Conservation (phyloP, 805 yeast species). For the Wickerhamia fluorescens region DNA sequence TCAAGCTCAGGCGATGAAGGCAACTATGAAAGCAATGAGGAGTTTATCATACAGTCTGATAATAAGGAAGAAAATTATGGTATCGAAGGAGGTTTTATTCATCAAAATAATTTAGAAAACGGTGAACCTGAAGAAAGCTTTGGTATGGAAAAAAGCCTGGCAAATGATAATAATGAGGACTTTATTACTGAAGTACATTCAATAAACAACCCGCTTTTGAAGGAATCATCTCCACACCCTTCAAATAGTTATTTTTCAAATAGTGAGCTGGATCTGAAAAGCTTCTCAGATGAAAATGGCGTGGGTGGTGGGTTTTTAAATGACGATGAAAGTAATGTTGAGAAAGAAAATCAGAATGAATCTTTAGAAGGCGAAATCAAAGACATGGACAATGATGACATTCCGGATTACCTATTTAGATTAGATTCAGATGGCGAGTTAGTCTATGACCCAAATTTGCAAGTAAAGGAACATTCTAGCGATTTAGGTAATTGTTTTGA, state of each 20-base stretch:
- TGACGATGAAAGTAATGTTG: slow-evolving; percentile 5
- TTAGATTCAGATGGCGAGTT: slow-evolving; percentile 14
- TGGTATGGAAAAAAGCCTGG: not conserved
- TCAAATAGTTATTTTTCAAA: too few relatives aligned
- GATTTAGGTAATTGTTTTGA: too few relatives aligned
- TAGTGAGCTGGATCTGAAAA: too few relatives aligned
- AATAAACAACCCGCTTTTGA: too few relatives aligned
- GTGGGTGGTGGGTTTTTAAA: slow-evolving; percentile 19
- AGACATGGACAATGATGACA: slow-evolving; percentile 5
- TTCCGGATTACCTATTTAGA: slow-evolving; percentile 15
- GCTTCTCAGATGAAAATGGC: slow-evolving; percentile 3
- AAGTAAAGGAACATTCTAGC: not conserved
- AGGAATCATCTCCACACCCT: too few relatives aligned
- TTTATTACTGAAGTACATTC: too few relatives aligned
- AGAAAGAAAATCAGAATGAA: slow-evolving; percentile 2
- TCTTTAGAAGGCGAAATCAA: slow-evolving; percentile 1
- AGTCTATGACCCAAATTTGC: slow-evolving; percentile 14
- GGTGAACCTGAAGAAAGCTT: not conserved
- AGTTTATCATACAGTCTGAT: not conserved
- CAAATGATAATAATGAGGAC: slow-evolving; percentile 1
- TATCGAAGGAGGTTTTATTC: too few relatives aligned
- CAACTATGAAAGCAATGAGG: too few relatives aligned
- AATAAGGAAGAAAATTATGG: not conserved
- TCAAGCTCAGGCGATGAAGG: slow-evolving; percentile 3
- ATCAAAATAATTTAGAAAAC: too few relatives aligned